These are phyloP conservation scores for Sporothrix pseudoabietina DNA, from an alignment of 2,329 filamentous ascomycete species.

Conservation along the genomic window DNA sequence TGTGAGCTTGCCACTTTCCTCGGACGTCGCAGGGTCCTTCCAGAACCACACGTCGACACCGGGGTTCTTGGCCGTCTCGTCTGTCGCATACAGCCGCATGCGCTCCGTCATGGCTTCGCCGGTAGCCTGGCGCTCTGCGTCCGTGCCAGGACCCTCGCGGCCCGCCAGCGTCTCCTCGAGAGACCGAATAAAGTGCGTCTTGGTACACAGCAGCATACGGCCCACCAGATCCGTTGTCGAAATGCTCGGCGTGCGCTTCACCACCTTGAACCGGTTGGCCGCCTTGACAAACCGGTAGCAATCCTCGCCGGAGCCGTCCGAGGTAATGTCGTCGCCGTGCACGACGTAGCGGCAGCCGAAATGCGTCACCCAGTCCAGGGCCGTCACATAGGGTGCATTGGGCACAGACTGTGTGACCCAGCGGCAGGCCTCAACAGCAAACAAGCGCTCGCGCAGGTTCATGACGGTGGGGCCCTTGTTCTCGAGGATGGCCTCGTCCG, in stretches of 20 bases:
- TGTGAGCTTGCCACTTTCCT: slow-evolving; percentile 32
- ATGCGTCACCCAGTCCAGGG: slow-evolving; percentile 89
- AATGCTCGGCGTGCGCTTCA: slow-evolving; percentile 93
- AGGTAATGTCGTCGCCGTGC: slow-evolving; percentile 44
- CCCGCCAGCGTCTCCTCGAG: slow-evolving; percentile 69
- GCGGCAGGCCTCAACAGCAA: slow-evolving; percentile 90
- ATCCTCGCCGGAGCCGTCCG: slow-evolving; percentile 88
- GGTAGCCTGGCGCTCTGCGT: slow-evolving; percentile 62
- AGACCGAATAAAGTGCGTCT: slow-evolving; percentile 86
- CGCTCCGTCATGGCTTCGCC: slow-evolving; percentile 73
- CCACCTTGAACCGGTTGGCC: slow-evolving; percentile 90
- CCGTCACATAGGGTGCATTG: slow-evolving; percentile 90
- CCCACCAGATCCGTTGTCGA: slow-evolving; percentile 98
- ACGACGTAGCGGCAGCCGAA: slow-evolving; percentile 85
- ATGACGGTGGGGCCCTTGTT: slow-evolving; percentile 99
- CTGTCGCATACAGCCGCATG: slow-evolving; percentile 83
- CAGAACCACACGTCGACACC: slow-evolving; percentile 87
- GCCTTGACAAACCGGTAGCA: slow-evolving; percentile 98
- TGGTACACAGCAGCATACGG: slow-evolving; percentile 95
- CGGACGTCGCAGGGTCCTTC: slow-evolving; percentile 44
- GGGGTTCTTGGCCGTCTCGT: slow-evolving; percentile 75
- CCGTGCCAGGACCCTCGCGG: slow-evolving; percentile 70
- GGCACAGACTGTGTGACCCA: slow-evolving; percentile 87
- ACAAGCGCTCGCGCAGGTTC: slow-evolving; percentile 84
- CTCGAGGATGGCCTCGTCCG: slow-evolving; percentile 89